Conservation (phyloP, 352 stramenopile genomes). For the Pythium aphanidermatum region DNA sequence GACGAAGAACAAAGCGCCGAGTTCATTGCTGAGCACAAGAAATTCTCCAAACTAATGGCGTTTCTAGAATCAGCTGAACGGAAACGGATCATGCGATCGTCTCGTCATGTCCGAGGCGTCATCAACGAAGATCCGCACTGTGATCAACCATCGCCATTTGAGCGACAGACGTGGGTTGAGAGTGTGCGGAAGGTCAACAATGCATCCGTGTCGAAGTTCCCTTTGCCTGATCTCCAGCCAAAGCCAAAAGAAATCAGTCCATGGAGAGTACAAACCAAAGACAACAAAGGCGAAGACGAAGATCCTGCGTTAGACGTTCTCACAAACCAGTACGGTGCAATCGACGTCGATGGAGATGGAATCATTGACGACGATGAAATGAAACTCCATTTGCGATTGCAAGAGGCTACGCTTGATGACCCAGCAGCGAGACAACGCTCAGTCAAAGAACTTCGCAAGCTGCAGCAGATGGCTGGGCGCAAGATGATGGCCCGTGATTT, state of each 20-base stretch:
- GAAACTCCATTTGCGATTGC: conserved; percentile 43
- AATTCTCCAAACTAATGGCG: conserved; percentile 57
- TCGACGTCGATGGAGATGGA: conserved; percentile 57
- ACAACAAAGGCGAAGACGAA: conserved; percentile 9
- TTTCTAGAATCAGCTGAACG: conserved; percentile 57
- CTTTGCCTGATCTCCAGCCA: conserved; percentile 39
- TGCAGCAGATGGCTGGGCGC: conserved; percentile 42
- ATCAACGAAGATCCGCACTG: conserved; percentile 11
- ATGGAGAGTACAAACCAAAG: conserved; percentile 5
- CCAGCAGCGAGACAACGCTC: conserved; percentile 3
- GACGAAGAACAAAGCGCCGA: conserved; percentile 47
- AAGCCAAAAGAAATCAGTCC: conserved; percentile 22
- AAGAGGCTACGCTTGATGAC: conserved; percentile 25
- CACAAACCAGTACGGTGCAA: conserved; percentile 44
- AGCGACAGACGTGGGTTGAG: conserved; percentile 51
- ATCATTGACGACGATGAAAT: conserved; percentile 57
- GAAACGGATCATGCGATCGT: conserved; percentile 53
- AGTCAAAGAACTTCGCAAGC: conserved; percentile 15
- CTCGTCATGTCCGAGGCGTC: conserved; percentile 31
- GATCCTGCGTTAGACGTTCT: conserved; percentile 16
- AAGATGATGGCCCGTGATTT: conserved; percentile 59
- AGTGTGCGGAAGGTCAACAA: conserved; percentile 49
- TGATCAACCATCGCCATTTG: conserved; percentile 3
- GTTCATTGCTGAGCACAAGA: conserved; percentile 58
- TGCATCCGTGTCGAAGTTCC: conserved; percentile 33